These are phyloP conservation scores for Hura crepitans DNA, from an alignment of 441 rosid species.

Conservation along the genomic window DNA sequence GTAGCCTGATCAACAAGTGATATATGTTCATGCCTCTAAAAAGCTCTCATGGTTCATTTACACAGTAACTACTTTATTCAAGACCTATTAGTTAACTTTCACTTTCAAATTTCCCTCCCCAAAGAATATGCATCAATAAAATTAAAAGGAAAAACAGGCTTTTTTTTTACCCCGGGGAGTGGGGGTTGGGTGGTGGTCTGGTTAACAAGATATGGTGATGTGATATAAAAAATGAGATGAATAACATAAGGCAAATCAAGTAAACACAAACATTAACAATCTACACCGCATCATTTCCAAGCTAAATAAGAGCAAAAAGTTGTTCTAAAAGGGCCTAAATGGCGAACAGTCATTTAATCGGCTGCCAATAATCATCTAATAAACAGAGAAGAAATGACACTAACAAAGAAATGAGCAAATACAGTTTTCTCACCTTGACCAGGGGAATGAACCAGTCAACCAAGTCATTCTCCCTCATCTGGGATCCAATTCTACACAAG, in stretches of 20 bases:
- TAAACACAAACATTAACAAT: not conserved
- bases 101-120: not conserved
- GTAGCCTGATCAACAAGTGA: not conserved
- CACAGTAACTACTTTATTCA: not conserved
- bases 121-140: not conserved
- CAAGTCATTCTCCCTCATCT: slow-evolving; percentile 78
- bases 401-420: not conserved
- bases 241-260: not conserved
- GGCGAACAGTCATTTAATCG: not conserved
- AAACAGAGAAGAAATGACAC: not conserved
- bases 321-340: not conserved
- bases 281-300: not conserved
- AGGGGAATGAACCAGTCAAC: slow-evolving; percentile 77
- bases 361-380: not conserved
- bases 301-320: not conserved
- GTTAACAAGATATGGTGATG: not conserved
- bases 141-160: not conserved
- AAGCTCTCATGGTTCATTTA: not conserved
- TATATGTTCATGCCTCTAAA: not conserved
- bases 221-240: not conserved
- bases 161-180: no score
- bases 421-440: slow-evolving; percentile 50
- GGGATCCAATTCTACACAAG: slow-evolving; percentile 80
- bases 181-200: no score
- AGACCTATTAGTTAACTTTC: not conserved